Evolutionary conservation across 2,329 filamentous ascomycete species (phyloP).

Genomic region (Capronia americana): DNA sequence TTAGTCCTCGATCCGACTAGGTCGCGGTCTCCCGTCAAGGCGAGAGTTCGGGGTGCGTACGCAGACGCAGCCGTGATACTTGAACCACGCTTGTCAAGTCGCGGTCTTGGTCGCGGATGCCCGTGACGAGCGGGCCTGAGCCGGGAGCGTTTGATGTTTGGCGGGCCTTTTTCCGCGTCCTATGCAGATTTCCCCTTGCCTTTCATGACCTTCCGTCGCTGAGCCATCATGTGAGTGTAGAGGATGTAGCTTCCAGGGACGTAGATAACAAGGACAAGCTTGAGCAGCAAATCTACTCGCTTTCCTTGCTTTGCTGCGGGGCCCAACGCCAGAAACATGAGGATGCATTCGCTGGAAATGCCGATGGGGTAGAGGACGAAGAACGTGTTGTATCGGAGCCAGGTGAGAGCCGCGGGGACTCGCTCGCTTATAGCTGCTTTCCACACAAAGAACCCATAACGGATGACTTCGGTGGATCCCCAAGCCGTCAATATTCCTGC

Average conservation of each 20-base stretch:
- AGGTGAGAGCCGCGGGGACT: slow-evolving; percentile 72
- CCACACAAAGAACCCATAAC: slow-evolving; percentile 89
- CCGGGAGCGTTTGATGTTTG: not conserved
- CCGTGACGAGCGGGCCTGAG: too few relatives aligned
- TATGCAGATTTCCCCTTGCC: slow-evolving; percentile 58
- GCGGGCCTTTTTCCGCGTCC: not conserved
- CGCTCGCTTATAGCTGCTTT: slow-evolving; percentile 61
- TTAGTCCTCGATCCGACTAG: not conserved
- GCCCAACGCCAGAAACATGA: slow-evolving; percentile 73
- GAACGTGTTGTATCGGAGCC: slow-evolving; percentile 87
- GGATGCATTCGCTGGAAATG: slow-evolving; percentile 82
- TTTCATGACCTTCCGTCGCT: slow-evolving; percentile 79
- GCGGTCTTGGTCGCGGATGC: not conserved
- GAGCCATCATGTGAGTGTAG: slow-evolving; percentile 93
- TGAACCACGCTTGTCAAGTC: not conserved
- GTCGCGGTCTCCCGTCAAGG: too few relatives aligned
- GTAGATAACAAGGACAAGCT: slow-evolving; percentile 73
- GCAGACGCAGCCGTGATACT: not conserved
- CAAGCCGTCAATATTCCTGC: slow-evolving; percentile 74
- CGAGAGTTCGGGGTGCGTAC: not conserved
- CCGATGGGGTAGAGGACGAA: slow-evolving; percentile 91
- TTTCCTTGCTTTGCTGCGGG: slow-evolving; percentile 61
- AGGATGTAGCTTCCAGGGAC: slow-evolving; percentile 83
- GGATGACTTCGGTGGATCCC: slow-evolving; percentile 88
- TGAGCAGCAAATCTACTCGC: slow-evolving; percentile 65